Conservation (phyloP, 2,329 filamentous ascomycete genomes). For the Apiospora rasikravindrae region DNA sequence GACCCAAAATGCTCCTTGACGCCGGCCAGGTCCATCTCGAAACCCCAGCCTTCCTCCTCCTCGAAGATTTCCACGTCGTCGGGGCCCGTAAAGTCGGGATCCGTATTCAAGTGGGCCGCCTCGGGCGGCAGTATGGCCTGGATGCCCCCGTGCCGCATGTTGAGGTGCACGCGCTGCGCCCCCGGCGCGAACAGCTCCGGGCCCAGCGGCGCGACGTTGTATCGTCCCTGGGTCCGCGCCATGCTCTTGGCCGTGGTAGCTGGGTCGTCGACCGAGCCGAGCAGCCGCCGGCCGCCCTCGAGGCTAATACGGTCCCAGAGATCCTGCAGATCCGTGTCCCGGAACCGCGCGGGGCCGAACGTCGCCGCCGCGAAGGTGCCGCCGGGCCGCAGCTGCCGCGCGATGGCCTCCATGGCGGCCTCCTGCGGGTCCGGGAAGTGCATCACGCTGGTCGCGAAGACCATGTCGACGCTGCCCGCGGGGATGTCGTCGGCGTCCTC, state of each 20-base stretch:
- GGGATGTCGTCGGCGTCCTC: constrained; percentile 28
- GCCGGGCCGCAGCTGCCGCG: constrained; percentile 25
- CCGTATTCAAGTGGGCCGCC: constrained; percentile 18
- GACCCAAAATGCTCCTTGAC: constrained; percentile 18
- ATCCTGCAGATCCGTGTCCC: constrained; percentile 19
- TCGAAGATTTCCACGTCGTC: constrained; percentile 20
- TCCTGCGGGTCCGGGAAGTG: constrained; percentile 26
- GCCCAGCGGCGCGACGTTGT: constrained; percentile 58
- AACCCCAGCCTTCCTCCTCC: constrained; percentile 17
- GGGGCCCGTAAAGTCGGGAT: not conserved
- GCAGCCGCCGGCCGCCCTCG: not conserved
- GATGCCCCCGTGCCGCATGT: constrained; percentile 30
- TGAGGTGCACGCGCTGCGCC: constrained; percentile 65
- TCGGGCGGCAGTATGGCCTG: not conserved
- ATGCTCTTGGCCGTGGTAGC: constrained; percentile 73
- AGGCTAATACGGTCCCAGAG: constrained; percentile 17
- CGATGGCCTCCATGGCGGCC: constrained; percentile 26
- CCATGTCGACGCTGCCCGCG: constrained; percentile 25
- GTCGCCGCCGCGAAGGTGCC: constrained; percentile 29
- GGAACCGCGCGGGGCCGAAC: constrained; percentile 22
- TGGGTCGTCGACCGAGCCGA: constrained; percentile 3
- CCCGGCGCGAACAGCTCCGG: constrained; percentile 63
- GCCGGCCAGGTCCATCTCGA: constrained; percentile 12
- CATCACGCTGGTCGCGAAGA: constrained; percentile 27
- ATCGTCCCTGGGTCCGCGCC: constrained; percentile 37